Evolutionary conservation across 2,329 filamentous ascomycete genomes (phyloP), one percentile per base, ranked within the genome.

Genomic region (Lachnum nothofagi): DNA sequence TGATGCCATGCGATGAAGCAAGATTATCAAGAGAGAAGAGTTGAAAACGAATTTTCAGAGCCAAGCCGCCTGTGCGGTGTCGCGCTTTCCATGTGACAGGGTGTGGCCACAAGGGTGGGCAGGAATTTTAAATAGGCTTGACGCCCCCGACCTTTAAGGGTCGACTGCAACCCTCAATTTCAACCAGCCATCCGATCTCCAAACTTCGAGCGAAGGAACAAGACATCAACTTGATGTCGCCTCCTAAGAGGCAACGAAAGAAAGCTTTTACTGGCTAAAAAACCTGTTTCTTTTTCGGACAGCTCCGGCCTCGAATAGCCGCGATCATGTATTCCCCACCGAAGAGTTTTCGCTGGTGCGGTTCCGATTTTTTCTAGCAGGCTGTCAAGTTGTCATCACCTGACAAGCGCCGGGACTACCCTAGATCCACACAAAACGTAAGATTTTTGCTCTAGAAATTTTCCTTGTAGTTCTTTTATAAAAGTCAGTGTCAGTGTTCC

Each of bases 231-330:
- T 46, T 22, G 33, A 35, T 9, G 24, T 48, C 9, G 24, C 40
- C 20, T 14, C n/a, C 14, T 1, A 3, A 23, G 5, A 42, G 19
- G 20, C n/a, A n/a, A n/a, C n/a, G n/a, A n/a, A n/a, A n/a, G n/a
- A n/a, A n/a, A n/a, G n/a, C n/a, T n/a, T n/a, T n/a, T n/a, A n/a
- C n/a, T n/a, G n/a, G n/a, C n/a, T 31, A 23, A 19, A 42, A 10
- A 19, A 42, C 20, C 16, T 31, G 19, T 24, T 29, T 17, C 9
- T 9, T 20, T 24, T 20, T 34, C 42, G 42, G 42, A 24, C 29
- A n/a, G 31, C 19, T 34, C 42, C 42, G 42, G 42, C 42, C 42
- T 35, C 23, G 4, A 24, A 44, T 44, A 44, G 27, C 42, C 42
- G 42, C 37, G n/a, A 9, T 12, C 24, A 29, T 29, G 40, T 12